phyloP scores from a whole-genome alignment of 345 rosid genomes.

The Carallia pectinifolia region DNA sequence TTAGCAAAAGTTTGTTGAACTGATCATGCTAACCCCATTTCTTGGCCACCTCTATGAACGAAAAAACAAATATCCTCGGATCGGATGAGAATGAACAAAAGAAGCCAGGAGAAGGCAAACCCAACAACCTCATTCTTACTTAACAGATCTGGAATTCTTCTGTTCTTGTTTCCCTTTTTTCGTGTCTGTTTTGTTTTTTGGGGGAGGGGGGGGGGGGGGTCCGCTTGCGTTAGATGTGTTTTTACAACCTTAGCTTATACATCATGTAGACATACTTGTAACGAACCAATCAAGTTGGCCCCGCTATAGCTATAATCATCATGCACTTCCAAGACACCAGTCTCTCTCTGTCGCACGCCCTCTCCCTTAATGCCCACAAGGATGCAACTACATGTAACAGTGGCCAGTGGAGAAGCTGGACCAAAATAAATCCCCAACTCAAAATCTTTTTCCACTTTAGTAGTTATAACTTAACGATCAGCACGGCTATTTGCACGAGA shows the following conservation, averaged over 20 bases:
- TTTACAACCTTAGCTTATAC: no score
- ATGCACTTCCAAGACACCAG: slow-evolving; percentile 16
- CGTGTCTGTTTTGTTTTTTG: no score
- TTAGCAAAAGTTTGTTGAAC: background rate
- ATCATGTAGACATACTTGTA: no score
- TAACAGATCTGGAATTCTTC: no score
- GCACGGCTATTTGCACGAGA: slow-evolving; percentile 37
- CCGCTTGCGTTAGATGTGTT: no score
- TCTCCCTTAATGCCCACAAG: slow-evolving; percentile 11
- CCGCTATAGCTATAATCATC: slow-evolving; percentile 10
- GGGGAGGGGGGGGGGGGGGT: no score
- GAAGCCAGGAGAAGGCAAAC: no score
- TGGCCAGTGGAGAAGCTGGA: slow-evolving; percentile 24
- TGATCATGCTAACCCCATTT: background rate
- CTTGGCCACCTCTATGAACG: background rate
- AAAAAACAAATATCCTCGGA: no score
- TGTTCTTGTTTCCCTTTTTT: no score
- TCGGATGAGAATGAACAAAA: no score
- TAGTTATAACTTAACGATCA: slow-evolving; percentile 49
- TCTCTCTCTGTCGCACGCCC: slow-evolving; percentile 3
- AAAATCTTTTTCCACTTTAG: slow-evolving; percentile 34
- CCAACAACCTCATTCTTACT: no score
- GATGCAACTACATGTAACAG: slow-evolving; percentile 17
- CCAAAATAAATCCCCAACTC: slow-evolving; percentile 33
- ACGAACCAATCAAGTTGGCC: slow-evolving; percentile 9